Percentiles rank a stretch among this genome's conserved stretches.
phyloP scores from a whole-genome alignment of 2,329 filamentous ascomycete genomes.

The Aspergillus sp. region DNA sequence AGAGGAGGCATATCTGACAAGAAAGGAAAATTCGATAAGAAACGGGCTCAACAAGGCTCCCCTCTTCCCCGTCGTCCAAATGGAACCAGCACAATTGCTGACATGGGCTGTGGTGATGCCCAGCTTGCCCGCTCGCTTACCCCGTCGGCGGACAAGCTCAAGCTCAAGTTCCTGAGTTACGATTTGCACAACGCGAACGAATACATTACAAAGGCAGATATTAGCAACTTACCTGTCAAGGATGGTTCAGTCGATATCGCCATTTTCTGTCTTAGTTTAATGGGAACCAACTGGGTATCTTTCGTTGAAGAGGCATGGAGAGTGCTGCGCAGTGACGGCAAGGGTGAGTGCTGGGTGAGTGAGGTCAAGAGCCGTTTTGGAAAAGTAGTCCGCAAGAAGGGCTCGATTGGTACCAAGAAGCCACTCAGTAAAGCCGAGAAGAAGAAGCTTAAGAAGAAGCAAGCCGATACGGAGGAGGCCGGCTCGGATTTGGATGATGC shows the following conservation, averaged over 20 bases:
- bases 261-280: constrained; percentile 92
- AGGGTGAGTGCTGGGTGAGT: constrained; percentile 85
- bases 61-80: constrained; percentile 63
- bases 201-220: constrained; percentile 81
- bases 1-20: constrained; percentile 53
- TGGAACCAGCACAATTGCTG: constrained; percentile 71
- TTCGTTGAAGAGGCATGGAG: constrained; percentile 96
- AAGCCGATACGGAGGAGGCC: constrained; percentile 42
- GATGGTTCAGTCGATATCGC: constrained; percentile 75
- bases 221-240: constrained; percentile 69
- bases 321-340: constrained; percentile 76
- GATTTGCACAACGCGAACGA: constrained; percentile 73
- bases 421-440: constrained; percentile 36
- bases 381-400: constrained; percentile 44
- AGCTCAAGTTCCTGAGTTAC: constrained; percentile 72
- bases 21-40: constrained; percentile 31
- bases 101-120: constrained; percentile 90
- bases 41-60: constrained; percentile 14
- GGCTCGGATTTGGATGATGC: constrained; percentile 41
- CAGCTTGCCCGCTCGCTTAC: constrained; percentile 64
- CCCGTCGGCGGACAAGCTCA: constrained; percentile 56
- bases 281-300: constrained; percentile 97
- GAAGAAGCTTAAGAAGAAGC: constrained; percentile 42
- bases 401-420: constrained; percentile 32
- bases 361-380: constrained; percentile 94